Evolutionary conservation across 2,329 filamentous ascomycete genomes (phyloP).

Genomic region (Dryadomyces quercus-mongolicae): DNA sequence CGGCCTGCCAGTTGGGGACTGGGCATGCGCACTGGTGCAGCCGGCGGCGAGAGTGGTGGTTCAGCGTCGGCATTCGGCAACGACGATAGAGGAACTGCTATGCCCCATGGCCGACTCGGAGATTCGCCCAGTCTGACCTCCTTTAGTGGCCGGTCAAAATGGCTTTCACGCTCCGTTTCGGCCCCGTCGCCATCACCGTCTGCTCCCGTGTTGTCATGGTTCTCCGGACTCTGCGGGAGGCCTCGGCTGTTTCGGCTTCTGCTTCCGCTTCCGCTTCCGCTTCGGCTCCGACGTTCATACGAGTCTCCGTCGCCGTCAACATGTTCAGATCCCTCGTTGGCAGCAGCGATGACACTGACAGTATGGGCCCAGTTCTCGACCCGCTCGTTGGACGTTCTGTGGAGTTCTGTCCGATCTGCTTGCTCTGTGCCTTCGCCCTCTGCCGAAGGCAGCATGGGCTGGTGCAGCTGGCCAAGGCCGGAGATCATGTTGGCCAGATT

Average conservation of each 20-base stretch:
- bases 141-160: slow-evolving; percentile 75
- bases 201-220: slow-evolving; percentile 17
- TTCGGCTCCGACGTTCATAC: background rate
- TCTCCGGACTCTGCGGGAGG: background rate
- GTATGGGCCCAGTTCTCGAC: slow-evolving; percentile 80
- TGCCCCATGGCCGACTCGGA: slow-evolving; percentile 87
- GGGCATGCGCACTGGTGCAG: slow-evolving; percentile 42
- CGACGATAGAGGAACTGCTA: slow-evolving; percentile 52
- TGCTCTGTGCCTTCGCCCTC: slow-evolving; percentile 32
- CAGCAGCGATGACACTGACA: slow-evolving; percentile 44
- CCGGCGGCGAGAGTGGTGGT: slow-evolving; percentile 41
- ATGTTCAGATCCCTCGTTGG: slow-evolving; percentile 8
- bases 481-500: slow-evolving; percentile 91
- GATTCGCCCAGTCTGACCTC: slow-evolving; percentile 91
- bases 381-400: slow-evolving; percentile 50
- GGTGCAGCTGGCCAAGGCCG: slow-evolving; percentile 75
- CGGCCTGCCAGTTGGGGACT: slow-evolving; percentile 15
- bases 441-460: slow-evolving; percentile 63
- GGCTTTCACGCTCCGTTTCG: slow-evolving; percentile 42
- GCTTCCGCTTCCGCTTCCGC: background rate
- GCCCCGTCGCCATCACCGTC: slow-evolving; percentile 27
- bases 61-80: slow-evolving; percentile 21
- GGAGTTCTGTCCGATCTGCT: slow-evolving; percentile 17
- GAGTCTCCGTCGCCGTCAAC: slow-evolving; percentile 13
- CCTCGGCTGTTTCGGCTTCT: background rate